Evolutionary conservation across 352 stramenopile species (phyloP), one percentile per base, ranked within the genome.

Genomic region (Globisporangium parvum): DNA sequence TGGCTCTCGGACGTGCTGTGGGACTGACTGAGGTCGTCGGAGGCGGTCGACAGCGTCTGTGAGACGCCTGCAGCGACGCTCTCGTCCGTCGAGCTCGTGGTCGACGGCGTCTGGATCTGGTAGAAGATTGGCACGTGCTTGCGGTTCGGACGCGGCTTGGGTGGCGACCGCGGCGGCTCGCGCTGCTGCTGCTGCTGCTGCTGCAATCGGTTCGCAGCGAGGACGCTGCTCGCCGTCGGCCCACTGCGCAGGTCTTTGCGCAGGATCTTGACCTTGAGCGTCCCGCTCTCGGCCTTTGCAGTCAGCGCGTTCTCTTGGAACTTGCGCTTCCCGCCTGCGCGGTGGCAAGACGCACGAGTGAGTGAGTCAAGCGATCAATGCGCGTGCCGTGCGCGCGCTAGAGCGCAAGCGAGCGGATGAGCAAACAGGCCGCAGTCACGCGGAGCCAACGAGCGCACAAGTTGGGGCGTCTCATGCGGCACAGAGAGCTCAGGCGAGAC

Each of bases 41-140:
- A 77, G 2, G 63, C 77, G 14, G 72, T 69, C 0, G 73, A 81
- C 14, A 63, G 63, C 11, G 73, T 71, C 23, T 74, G 70, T 5
- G 42, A 60, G 20, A 28, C 15, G 35, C 52, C 17, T 35, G 66
- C 46, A 23, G 14, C 40, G 50, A 52, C 49, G 40, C 41, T 57
- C 17, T 83, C 75, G 41, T 80, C 67, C 2, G 74, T 80, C 2
- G 62, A 73, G 49, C 57, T 78, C 33, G 26, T 63, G 12, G 20
- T 47, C 55, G 21, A 18, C 21, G 45, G 20, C 15, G 56, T 62
- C 23, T 72, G 63, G 14, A 67, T 57, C 49, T 89, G 75, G 65
- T 91, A 91, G 63, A 91, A 91, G 40, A 91, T 87, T 3, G 81
- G 81, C 26, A 91, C 78, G 60, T 91, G 81, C 63, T 91, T 91